Base-by-base conservation (phyloP, 164 flowering plant genomes). In the Dillenia turbinata region DNA sequence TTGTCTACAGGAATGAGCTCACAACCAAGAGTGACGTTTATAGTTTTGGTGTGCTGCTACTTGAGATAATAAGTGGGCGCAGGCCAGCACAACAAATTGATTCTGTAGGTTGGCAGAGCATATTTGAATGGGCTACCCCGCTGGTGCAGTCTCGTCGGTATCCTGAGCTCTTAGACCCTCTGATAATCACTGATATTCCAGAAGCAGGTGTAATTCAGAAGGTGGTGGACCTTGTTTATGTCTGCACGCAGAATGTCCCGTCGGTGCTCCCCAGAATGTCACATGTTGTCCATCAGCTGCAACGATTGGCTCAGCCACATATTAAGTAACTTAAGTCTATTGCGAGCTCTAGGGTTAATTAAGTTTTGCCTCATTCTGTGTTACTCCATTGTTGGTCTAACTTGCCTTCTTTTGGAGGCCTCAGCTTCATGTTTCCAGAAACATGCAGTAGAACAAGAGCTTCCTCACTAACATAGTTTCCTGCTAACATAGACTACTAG, bases 91-190 rank as follows among this genome's bases (percentile, higher is more conserved):
- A 91, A 62, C 84, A 88, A 26, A 92, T 85, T 56, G 91, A 92
- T 67, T 83, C 96, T 1, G 85, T 90, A 10, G 90, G 96, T 45
- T 83, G 85, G 88, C 92, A 89, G 69, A 86, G 92, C 52, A 85
- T 92, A 75, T 92, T 92, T 14, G 96, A 92, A 66, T 90, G 98
- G 96, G 98, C 97, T 9, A 92, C 98, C 1, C 98, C 98, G 5
- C 68, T 92, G 46, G 96, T 90, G 61, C 96, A 92, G 65, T 73
- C 92, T n/a, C 87, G 90, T 61, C 78, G 86, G 49, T 90, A 87
- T 57, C 67, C 70, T 0, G 94, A 90, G 66, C 85, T 88, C 50
- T 64, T 92, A 76, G 98, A 92, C 73, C 97, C 98, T 58, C 78
- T 77, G 46, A 84, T 86, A 62, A 2, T 74, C 88, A 44, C 81